Percentiles rank a stretch among this genome's conserved stretches.
Conservation (phyloP, 169 alveolate genomes). For the Eimeria tenella region DNA sequence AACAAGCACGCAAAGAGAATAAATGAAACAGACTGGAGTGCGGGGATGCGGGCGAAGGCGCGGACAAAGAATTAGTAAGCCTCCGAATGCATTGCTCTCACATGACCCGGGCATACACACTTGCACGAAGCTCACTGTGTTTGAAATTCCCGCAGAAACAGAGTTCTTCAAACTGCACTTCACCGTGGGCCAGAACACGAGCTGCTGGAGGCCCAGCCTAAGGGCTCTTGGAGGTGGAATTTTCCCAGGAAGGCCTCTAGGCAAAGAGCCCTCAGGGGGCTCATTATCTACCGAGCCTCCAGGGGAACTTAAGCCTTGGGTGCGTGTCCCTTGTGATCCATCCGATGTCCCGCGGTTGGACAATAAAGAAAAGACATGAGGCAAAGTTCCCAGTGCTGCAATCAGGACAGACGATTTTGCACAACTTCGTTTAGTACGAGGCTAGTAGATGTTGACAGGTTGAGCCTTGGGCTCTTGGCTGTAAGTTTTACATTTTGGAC, state of each 20-base stretch:
- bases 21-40: too few species aligned
- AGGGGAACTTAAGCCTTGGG: neutral
- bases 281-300: neutral
- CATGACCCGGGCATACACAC: too few species aligned
- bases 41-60: neutral
- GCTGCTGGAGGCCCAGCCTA: conserved; percentile 27
- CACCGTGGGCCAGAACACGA: conserved; percentile 29
- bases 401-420: neutral
- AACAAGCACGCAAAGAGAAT: too few species aligned
- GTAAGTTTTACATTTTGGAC: neutral
- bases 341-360: too few species aligned
- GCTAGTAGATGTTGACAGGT: neutral
- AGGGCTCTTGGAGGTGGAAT: conserved; percentile 19
- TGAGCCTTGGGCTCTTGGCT: neutral
- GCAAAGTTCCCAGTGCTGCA: too few species aligned
- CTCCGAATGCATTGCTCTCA: neutral
- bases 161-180: conserved; percentile 61
- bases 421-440: too few species aligned
- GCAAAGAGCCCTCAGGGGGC: neutral
- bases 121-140: neutral
- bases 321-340: too few species aligned
- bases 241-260: too few species aligned
- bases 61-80: neutral
- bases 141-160: conserved; percentile 25
- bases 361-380: too few species aligned